A percentile compares a stretch with the other conserved stretches of the same genome.
Evolutionary conservation across 1,139 yeast species (phyloP).

Genomic region (Candida mesenterica): DNA sequence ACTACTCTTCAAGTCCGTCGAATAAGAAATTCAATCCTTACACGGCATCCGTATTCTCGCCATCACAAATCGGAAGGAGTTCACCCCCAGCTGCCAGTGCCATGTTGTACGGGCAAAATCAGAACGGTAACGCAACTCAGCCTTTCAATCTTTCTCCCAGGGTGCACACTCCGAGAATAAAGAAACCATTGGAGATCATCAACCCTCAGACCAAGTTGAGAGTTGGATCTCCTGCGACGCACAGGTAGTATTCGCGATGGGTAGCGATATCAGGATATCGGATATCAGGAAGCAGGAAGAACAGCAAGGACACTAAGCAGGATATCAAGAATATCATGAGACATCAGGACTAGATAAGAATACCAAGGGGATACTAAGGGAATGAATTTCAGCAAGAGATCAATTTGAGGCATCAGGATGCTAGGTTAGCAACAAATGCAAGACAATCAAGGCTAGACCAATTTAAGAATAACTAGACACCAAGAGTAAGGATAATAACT

Average conservation of each 20-base stretch:
- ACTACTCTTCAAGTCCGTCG: conserved; percentile 15
- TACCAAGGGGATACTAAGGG: too few relatives aligned
- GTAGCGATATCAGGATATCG: not conserved
- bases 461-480: too few relatives aligned
- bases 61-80: conserved; percentile 20
- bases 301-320: not conserved
- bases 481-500: too few relatives aligned
- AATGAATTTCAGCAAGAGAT: too few relatives aligned
- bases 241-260: too few relatives aligned
- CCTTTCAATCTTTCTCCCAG: conserved; percentile 30
- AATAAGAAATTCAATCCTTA: conserved; percentile 54
- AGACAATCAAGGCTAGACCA: too few relatives aligned
- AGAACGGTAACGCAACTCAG: conserved; percentile 5
- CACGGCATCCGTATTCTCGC: conserved; percentile 57
- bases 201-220: conserved; percentile 76
- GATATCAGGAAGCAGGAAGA: too few relatives aligned
- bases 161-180: conserved; percentile 54
- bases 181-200: conserved; percentile 69
- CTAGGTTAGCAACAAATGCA: too few relatives aligned
- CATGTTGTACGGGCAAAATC: not conserved
- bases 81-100: conserved; percentile 19
- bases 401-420: too few relatives aligned
- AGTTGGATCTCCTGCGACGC: conserved; percentile 52
- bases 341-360: too few relatives aligned
- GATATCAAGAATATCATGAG: too few relatives aligned